Percentiles rank a stretch among this genome's conserved stretches.
phyloP scores from a whole-genome alignment of 768 basidiomycete genomes.

The Porpolomopsis calyptriformis region DNA sequence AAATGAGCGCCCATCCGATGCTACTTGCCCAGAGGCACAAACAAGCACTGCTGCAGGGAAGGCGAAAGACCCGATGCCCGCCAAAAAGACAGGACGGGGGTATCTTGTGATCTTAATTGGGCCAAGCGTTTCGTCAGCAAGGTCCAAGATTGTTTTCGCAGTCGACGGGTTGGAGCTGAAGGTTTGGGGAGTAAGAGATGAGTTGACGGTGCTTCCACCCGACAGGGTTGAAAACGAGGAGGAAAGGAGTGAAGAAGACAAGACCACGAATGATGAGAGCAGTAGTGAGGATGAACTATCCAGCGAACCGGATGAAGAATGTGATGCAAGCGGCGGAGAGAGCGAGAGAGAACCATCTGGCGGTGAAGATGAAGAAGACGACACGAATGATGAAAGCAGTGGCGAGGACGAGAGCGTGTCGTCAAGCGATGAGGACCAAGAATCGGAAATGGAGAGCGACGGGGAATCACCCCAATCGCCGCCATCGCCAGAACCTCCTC shows the following conservation, averaged over 20 bases:
- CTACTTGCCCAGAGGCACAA: background rate
- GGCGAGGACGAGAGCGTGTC: too few species aligned
- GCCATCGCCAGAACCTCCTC: too few species aligned
- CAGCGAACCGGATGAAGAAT: background rate
- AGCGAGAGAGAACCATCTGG: background rate
- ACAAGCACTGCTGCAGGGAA: conserved; percentile 4
- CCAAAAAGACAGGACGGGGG: conserved; percentile 21
- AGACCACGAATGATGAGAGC: conserved; percentile 3
- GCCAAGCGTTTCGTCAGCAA: conserved; percentile 51
- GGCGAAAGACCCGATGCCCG: background rate
- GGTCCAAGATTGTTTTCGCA: conserved; percentile 48
- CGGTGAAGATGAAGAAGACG: background rate
- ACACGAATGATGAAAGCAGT: too few species aligned
- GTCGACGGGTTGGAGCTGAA: conserved; percentile 54
- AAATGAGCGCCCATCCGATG: background rate
- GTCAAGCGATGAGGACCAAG: too few species aligned
- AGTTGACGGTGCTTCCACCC: conserved; percentile 11
- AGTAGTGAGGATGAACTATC: background rate
- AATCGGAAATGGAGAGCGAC: too few species aligned
- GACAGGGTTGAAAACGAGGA: conserved; percentile 20
- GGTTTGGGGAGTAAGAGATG: conserved; percentile 28
- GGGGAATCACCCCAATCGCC: too few species aligned
- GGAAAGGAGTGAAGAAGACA: conserved; percentile 17
- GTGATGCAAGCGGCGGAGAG: background rate
- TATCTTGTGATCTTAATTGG: conserved; percentile 60